Evolutionary conservation across 1,284 basidiomycete species (phyloP).

Genomic region (Pulveroboletus sp.): DNA sequence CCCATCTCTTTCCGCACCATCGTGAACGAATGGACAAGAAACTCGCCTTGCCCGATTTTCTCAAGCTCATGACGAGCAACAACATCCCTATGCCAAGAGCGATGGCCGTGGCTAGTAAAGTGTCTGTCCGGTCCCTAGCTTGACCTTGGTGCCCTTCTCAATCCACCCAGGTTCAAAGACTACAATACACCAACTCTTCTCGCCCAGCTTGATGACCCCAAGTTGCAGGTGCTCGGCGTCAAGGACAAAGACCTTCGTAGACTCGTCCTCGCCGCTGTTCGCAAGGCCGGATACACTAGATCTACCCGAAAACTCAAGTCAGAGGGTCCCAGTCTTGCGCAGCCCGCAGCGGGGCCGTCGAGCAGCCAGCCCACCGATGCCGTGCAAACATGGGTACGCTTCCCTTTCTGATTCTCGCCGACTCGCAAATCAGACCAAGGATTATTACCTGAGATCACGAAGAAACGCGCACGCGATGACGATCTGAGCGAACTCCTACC

Average conservation of each 20-base stretch:
- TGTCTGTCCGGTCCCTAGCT: conserved; percentile 46
- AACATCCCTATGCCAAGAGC: conserved; percentile 68
- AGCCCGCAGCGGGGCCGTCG: conserved; percentile 8
- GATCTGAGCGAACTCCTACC: conserved; percentile 62
- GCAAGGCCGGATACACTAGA: conserved; percentile 55
- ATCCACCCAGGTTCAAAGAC: conserved; percentile 61
- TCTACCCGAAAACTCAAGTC: conserved; percentile 10
- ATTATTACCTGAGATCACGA: conserved; percentile 38
- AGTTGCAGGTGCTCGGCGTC: conserved; percentile 56
- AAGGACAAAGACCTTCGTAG: conserved; percentile 69
- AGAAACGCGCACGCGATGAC: conserved; percentile 51
- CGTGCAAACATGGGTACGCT: conserved; percentile 24
- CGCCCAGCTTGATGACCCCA: conserved; percentile 52
- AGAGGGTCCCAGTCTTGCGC: background rate
- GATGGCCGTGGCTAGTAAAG: conserved; percentile 73
- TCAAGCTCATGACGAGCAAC: conserved; percentile 66
- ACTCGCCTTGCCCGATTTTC: conserved; percentile 66
- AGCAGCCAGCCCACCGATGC: conserved; percentile 4
- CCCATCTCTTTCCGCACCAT: background rate
- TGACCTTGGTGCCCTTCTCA: conserved; percentile 4
- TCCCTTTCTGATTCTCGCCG: conserved; percentile 18
- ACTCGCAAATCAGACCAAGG: conserved; percentile 1
- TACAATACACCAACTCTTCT: conserved; percentile 63
- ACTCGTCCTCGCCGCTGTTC: conserved; percentile 57
- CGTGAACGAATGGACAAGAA: conserved; percentile 34